Conservation (phyloP, 1,139 yeast species). For the Taphrina wiesneri region DNA sequence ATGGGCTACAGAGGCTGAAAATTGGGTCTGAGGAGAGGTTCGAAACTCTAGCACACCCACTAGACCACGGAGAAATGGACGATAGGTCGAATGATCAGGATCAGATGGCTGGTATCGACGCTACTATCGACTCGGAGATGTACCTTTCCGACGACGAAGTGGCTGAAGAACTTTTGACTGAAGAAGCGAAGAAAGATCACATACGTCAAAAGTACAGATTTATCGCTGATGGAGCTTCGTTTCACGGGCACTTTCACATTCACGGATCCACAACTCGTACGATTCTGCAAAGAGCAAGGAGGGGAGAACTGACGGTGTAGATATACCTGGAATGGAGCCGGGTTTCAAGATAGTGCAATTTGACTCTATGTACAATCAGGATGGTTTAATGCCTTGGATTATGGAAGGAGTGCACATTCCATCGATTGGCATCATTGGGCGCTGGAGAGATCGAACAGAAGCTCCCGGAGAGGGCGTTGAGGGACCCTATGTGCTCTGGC, state of each 20-base stretch:
- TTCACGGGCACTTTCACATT: slow-evolving; percentile 10
- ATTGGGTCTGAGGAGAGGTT: slow-evolving; percentile 8
- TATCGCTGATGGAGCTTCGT: slow-evolving; percentile 7
- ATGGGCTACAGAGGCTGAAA: slow-evolving; percentile 17
- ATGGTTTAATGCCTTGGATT: slow-evolving; percentile 30
- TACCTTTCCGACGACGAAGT: neutral
- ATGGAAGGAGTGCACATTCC: slow-evolving; percentile 26
- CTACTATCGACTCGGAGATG: neutral
- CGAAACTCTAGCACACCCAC: neutral
- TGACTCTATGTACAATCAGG: slow-evolving; percentile 19
- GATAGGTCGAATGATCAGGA: neutral
- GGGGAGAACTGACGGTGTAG: neutral
- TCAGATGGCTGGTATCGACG: neutral
- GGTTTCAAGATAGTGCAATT: slow-evolving; percentile 25
- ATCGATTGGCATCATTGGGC: slow-evolving; percentile 22
- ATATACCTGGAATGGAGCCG: slow-evolving; percentile 16
- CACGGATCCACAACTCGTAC: slow-evolving; percentile 15
- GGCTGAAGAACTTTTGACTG: neutral
- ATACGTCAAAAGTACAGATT: neutral
- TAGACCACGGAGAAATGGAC: slow-evolving; percentile 4
- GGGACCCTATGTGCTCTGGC: slow-evolving; percentile 29
- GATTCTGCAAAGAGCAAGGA: neutral
- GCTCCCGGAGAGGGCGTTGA: slow-evolving; percentile 16
- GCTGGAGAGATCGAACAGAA: slow-evolving; percentile 28
- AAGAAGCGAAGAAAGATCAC: neutral